phyloP scores from a whole-genome alignment of 1,284 basidiomycete species.

The Puccinia hordei region DNA sequence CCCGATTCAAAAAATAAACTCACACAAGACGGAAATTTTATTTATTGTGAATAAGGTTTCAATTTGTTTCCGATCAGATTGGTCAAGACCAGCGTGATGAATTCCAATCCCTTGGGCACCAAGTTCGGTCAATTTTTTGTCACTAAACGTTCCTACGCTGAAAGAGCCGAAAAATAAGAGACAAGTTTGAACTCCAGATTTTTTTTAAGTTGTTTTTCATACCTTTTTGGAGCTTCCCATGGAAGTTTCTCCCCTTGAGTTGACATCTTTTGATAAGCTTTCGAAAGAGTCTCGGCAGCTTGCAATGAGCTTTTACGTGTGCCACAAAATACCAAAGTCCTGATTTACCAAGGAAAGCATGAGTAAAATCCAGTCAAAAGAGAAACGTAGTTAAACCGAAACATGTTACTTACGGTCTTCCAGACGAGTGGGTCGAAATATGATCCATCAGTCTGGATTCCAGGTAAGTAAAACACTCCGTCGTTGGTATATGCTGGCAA shows the following conservation, averaged over 20 bases:
- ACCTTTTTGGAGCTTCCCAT: conserved; percentile 43
- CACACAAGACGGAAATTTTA: conserved; percentile 67
- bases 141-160: conserved; percentile 34
- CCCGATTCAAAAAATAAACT: conserved; percentile 35
- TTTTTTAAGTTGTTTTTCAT: neutral
- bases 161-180: conserved; percentile 13
- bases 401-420: conserved; percentile 66
- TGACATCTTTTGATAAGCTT: conserved; percentile 44
- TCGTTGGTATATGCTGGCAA: neutral
- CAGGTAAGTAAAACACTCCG: conserved; percentile 67
- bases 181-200: neutral
- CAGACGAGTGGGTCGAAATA: conserved; percentile 64
- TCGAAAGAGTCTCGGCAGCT: conserved; percentile 53
- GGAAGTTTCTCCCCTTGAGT: conserved; percentile 18
- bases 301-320: conserved; percentile 50
- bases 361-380: conserved; percentile 57
- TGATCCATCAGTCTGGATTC: conserved; percentile 71
- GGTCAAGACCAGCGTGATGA: conserved; percentile 80
- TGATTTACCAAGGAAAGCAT: conserved; percentile 27
- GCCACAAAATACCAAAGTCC: conserved; percentile 29
- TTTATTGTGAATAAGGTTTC: conserved; percentile 73
- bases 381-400: conserved; percentile 61
- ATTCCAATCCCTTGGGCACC: conserved; percentile 70
- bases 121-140: conserved; percentile 51
- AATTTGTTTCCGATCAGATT: conserved; percentile 70